Conservation (phyloP, 2,329 filamentous ascomycete species). For the Epicoccum sorghinum region DNA sequence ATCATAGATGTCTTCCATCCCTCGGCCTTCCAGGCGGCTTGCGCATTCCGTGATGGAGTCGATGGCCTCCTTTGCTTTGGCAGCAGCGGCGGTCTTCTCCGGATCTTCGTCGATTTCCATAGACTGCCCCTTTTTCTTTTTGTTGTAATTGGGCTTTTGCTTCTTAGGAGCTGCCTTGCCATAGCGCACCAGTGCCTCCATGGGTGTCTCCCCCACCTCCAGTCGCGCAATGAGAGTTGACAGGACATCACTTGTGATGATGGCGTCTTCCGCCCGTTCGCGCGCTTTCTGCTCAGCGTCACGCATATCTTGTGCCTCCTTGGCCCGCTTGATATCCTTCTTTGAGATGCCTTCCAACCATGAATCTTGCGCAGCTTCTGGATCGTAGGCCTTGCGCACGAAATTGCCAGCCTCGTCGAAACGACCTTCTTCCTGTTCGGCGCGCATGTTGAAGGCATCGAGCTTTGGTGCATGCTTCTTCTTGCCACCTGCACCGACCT, state of each 20-base stretch:
- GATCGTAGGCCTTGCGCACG: slow-evolving; percentile 85
- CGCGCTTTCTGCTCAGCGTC: slow-evolving; percentile 76
- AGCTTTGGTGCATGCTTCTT: slow-evolving; percentile 93
- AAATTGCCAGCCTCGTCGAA: slow-evolving; percentile 94
- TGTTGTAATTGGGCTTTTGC: slow-evolving; percentile 55
- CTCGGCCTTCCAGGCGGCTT: slow-evolving; percentile 81
- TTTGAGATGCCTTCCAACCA: slow-evolving; percentile 94
- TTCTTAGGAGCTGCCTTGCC: slow-evolving; percentile 64
- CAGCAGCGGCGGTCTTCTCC: slow-evolving; percentile 71
- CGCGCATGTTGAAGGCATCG: slow-evolving; percentile 93
- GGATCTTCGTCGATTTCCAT: slow-evolving; percentile 73
- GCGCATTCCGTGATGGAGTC: slow-evolving; percentile 86
- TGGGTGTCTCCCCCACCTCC: slow-evolving; percentile 79
- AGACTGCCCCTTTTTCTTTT: slow-evolving; percentile 53
- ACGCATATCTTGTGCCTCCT: slow-evolving; percentile 83
- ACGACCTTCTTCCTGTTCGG: slow-evolving; percentile 87
- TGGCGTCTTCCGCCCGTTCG: slow-evolving; percentile 74
- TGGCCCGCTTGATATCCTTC: slow-evolving; percentile 88
- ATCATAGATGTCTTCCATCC: slow-evolving; percentile 90
- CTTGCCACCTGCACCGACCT: slow-evolving; percentile 86
- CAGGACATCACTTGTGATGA: slow-evolving; percentile 76
- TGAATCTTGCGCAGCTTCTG: slow-evolving; percentile 85
- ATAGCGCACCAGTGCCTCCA: slow-evolving; percentile 85
- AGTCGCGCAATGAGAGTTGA: slow-evolving; percentile 73
- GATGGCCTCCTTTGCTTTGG: slow-evolving; percentile 73